Percentiles rank a stretch among this genome's conserved stretches.
Evolutionary conservation across 176 grass and related monocot genomes (phyloP).

Genomic region (Eremochloa ophiuroides): DNA sequence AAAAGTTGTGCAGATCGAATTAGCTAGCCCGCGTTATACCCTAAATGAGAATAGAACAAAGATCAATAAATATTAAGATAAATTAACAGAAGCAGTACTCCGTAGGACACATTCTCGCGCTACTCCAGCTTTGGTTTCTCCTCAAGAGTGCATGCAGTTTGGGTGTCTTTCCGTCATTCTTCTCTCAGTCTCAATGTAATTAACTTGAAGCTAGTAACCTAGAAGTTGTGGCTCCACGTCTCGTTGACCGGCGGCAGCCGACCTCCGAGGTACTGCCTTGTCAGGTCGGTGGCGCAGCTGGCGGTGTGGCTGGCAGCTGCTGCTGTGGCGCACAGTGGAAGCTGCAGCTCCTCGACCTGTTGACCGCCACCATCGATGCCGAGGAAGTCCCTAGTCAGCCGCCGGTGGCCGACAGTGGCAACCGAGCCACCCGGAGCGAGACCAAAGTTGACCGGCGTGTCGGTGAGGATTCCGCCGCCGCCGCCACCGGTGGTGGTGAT

Average conservation of each 20-base stretch:
- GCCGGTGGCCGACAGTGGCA: conserved; percentile 16
- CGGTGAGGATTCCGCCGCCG: neutral
- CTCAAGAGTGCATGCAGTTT: neutral
- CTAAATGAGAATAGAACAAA: neutral
- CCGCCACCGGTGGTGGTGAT: neutral
- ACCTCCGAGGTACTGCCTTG: conserved; percentile 30
- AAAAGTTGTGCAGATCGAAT: neutral
- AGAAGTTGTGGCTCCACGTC: conserved; percentile 47
- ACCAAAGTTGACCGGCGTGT: conserved; percentile 10
- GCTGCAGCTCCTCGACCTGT: conserved; percentile 45
- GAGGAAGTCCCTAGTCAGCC: conserved; percentile 85
- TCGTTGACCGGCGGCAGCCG: conserved; percentile 45
- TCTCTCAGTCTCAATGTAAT: neutral
- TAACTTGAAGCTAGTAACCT: neutral
- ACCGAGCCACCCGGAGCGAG: conserved; percentile 34
- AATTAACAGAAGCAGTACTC: neutral
- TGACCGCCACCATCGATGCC: conserved; percentile 34
- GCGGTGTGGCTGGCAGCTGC: neutral
- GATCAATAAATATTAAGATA: neutral
- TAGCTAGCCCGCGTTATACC: neutral
- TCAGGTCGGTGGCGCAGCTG: conserved; percentile 47
- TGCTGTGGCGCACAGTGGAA: conserved; percentile 22
- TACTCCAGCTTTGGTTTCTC: neutral
- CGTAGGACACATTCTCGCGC: neutral
- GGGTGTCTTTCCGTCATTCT: neutral